A percentile compares a stretch with the other conserved stretches of the same genome.
These are phyloP conservation scores for Begonia fuchsioides DNA, from an alignment of 306 rosid genomes.

Conservation along the genomic window DNA sequence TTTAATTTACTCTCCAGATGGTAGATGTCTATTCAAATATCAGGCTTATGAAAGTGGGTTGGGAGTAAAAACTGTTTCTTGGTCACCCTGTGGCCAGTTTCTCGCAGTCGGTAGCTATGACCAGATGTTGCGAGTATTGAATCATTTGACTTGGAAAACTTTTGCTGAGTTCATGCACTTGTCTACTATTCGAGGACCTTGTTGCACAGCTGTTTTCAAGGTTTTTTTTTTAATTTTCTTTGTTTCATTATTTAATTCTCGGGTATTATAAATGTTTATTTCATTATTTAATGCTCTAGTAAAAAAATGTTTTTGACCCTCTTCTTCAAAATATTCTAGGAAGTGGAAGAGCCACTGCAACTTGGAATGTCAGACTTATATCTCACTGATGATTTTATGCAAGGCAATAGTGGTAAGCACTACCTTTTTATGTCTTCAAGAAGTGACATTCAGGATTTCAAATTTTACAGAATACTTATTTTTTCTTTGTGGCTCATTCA, in stretches of 20 bases:
- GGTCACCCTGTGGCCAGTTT: constrained; percentile 98
- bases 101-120: constrained; percentile 96
- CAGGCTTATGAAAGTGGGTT: constrained; percentile 95
- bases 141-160: constrained; percentile 93
- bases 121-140: constrained; percentile 88
- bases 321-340: constrained; percentile 29
- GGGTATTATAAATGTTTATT: no score
- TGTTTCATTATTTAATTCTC: neutral
- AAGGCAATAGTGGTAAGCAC: constrained; percentile 53
- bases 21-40: constrained; percentile 87
- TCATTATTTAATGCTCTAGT: no score
- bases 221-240: constrained; percentile 22
- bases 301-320: constrained; percentile 11
- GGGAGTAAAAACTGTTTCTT: constrained; percentile 85
- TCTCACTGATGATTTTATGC: constrained; percentile 55
- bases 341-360: constrained; percentile 80
- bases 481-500: no score
- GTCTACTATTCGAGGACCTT: constrained; percentile 65
- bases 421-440: constrained; percentile 1
- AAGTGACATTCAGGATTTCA: no score
- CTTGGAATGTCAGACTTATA: constrained; percentile 85
- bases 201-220: constrained; percentile 80
- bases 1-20: constrained; percentile 89
- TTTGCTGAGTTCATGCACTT: constrained; percentile 94
- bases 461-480: no score